phyloP scores from a whole-genome alignment of 768 basidiomycete species.

The Lactarius indigo region DNA sequence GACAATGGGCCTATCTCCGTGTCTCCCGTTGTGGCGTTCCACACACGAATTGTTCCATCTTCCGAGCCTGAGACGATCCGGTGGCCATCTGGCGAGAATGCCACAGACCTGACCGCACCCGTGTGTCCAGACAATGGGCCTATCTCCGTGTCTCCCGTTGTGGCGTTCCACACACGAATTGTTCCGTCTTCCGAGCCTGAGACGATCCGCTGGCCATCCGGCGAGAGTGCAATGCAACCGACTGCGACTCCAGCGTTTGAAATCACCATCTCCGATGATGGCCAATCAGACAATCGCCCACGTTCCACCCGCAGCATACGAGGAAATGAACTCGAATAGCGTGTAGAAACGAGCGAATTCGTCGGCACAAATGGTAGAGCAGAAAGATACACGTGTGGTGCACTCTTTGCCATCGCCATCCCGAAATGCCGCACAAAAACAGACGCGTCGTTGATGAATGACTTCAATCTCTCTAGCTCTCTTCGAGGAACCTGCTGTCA shows the following conservation, averaged over 20 bases:
- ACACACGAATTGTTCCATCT: background rate
- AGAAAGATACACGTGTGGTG: background rate
- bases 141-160: too few species aligned
- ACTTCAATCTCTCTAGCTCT: background rate
- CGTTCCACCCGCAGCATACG: background rate
- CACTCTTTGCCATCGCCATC: background rate
- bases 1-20: background rate
- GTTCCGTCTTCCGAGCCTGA: too few species aligned
- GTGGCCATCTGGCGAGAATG: background rate
- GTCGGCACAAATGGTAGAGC: background rate
- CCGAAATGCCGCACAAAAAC: background rate
- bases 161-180: too few species aligned
- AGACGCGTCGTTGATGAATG: background rate
- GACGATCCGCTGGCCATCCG: background rate
- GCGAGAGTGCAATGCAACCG: background rate
- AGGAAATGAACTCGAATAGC: background rate
- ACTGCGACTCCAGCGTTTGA: background rate
- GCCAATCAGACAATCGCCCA: background rate
- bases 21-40: background rate
- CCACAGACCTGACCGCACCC: background rate
- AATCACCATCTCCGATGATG: background rate
- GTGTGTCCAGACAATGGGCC: background rate
- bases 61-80: background rate
- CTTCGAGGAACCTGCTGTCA: background rate
- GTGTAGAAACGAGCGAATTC: background rate